These are phyloP conservation scores for Cytospora piceae DNA, from an alignment of 2,329 filamentous ascomycete species.

Conservation along the genomic window DNA sequence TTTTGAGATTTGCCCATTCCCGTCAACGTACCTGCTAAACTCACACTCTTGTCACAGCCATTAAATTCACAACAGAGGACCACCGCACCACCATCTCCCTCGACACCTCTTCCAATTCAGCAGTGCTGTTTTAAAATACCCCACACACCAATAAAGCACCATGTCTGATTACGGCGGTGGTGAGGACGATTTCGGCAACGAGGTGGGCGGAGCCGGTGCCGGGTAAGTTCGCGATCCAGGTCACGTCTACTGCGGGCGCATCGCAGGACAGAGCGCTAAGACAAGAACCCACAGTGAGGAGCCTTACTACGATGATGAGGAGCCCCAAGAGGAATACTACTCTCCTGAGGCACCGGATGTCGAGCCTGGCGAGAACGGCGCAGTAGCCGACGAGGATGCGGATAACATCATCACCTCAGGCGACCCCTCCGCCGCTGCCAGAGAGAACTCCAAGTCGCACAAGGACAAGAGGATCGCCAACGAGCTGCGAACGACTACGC, in stretches of 20 bases:
- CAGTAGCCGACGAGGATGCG: slow-evolving; percentile 56
- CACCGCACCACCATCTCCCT: background rate
- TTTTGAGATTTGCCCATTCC: slow-evolving; percentile 24
- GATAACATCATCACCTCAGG: slow-evolving; percentile 64
- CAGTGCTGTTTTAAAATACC: background rate
- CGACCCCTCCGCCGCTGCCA: slow-evolving; percentile 64
- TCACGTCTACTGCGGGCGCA: slow-evolving; percentile 25
- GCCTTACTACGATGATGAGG: slow-evolving; percentile 73
- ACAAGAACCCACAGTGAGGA: slow-evolving; percentile 57
- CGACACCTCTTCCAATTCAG: background rate
- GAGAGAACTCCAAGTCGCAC: slow-evolving; percentile 58
- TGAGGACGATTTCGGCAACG: slow-evolving; percentile 53
- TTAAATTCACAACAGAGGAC: slow-evolving; percentile 5
- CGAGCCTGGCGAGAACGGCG: slow-evolving; percentile 50
- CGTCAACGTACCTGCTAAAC: slow-evolving; percentile 10
- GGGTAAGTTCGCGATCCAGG: slow-evolving; percentile 18
- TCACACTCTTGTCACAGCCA: slow-evolving; percentile 2
- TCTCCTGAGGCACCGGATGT: slow-evolving; percentile 59
- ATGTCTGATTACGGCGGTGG: slow-evolving; percentile 73
- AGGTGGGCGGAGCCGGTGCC: slow-evolving; percentile 24
- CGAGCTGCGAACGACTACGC: slow-evolving; percentile 87
- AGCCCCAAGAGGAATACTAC: slow-evolving; percentile 63
- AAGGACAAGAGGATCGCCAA: slow-evolving; percentile 89
- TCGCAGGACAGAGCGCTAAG: slow-evolving; percentile 37
- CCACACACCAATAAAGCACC: slow-evolving; percentile 25